phyloP scores from a whole-genome alignment of 2,329 filamentous ascomycete genomes.

The Colletotrichum aenigma region DNA sequence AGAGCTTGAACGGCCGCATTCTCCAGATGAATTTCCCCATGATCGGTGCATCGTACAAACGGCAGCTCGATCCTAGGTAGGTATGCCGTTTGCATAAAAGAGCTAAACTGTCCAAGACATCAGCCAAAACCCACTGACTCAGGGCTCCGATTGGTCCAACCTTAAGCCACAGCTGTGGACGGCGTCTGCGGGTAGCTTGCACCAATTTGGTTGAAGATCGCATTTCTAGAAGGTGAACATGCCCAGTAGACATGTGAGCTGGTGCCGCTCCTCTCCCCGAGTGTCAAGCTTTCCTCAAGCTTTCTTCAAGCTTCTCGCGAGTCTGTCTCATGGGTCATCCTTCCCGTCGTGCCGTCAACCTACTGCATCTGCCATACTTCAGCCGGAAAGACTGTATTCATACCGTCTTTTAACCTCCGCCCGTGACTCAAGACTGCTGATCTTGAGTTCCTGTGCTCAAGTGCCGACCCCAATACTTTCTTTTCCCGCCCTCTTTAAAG shows the following conservation, averaged over 20 bases:
- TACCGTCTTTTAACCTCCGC: neutral
- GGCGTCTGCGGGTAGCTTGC: neutral
- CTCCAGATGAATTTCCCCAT: neutral
- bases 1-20: neutral
- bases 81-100: slow-evolving; percentile 4
- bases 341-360: neutral
- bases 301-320: neutral
- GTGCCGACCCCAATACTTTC: neutral
- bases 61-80: neutral
- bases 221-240: neutral
- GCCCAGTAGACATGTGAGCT: neutral
- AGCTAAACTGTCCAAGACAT: neutral
- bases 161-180: neutral
- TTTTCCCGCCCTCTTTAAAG: neutral
- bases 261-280: neutral
- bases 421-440: neutral
- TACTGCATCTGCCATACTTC: neutral
- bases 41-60: neutral
- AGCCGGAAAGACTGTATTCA: neutral
- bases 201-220: neutral
- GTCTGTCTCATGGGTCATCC: neutral
- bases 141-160: neutral
- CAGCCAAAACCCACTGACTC: neutral
- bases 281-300: neutral
- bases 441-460: neutral